A percentile compares a stretch with the other conserved stretches of the same genome.
Conservation (phyloP, 164 flowering plant genomes). For the Tetrastigma voinierianum region DNA sequence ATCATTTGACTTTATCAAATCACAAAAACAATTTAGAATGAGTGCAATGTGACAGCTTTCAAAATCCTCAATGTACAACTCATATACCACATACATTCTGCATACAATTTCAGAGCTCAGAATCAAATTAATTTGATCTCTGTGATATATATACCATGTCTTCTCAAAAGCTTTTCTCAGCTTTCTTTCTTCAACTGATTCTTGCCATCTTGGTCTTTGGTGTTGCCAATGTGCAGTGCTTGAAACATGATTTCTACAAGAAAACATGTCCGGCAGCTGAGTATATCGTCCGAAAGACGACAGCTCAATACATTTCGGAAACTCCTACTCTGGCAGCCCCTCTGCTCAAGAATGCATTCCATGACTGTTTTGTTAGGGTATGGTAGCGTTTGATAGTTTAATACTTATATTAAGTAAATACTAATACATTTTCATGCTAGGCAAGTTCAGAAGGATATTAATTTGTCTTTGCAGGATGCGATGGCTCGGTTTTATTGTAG, state of each 20-base stretch:
- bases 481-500: slow-evolving; percentile 63
- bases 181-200: slow-evolving; percentile 13
- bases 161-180: slow-evolving; percentile 8
- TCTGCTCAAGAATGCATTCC: slow-evolving; percentile 59
- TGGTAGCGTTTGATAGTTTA: not conserved
- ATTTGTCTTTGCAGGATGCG: slow-evolving; percentile 45
- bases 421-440: too few species aligned
- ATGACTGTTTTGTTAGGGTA: slow-evolving; percentile 64
- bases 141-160: slow-evolving; percentile 1
- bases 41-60: too few species aligned
- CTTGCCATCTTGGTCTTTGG: slow-evolving; percentile 10
- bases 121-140: too few species aligned
- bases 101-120: too few species aligned
- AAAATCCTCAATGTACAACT: too few species aligned
- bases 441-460: not conserved
- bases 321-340: slow-evolving; percentile 41
- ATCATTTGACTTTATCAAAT: too few species aligned
- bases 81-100: too few species aligned
- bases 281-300: slow-evolving; percentile 18
- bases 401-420: too few species aligned
- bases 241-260: slow-evolving; percentile 30
- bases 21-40: too few species aligned
- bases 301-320: slow-evolving; percentile 12
- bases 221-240: slow-evolving; percentile 17
- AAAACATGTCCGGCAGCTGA: slow-evolving; percentile 40